These are phyloP conservation scores for Phylloporus scabripes DNA, from an alignment of 768 basidiomycete genomes.

Conservation along the genomic window DNA sequence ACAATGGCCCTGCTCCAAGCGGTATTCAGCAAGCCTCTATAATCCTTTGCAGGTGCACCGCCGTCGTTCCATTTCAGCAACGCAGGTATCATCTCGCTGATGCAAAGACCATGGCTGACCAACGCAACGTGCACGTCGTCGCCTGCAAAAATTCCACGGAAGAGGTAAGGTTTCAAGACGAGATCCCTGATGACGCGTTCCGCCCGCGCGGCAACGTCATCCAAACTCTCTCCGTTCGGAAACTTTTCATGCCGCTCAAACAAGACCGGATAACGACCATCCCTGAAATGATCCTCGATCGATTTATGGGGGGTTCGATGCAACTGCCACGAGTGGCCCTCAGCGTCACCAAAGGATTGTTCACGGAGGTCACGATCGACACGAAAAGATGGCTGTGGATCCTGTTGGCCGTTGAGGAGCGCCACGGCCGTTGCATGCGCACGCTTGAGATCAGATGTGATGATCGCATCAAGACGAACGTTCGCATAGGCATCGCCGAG, in stretches of 20 bases:
- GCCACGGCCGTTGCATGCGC: constrained; percentile 57
- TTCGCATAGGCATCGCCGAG: constrained; percentile 49
- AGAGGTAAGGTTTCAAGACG: constrained; percentile 48
- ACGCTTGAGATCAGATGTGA: constrained; percentile 64
- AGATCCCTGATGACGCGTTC: constrained; percentile 44
- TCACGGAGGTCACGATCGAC: constrained; percentile 55
- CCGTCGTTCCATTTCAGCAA: constrained; percentile 41
- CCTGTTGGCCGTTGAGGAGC: constrained; percentile 43
- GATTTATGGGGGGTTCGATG: constrained; percentile 25
- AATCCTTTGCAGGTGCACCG: constrained; percentile 24
- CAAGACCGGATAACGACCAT: constrained; percentile 49
- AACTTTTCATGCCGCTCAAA: constrained; percentile 47
- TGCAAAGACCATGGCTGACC: constrained; percentile 73
- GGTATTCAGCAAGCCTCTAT: constrained; percentile 58
- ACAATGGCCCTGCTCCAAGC: constrained; percentile 60
- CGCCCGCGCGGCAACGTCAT: constrained; percentile 58
- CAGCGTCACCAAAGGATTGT: constrained; percentile 64
- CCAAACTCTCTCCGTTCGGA: constrained; percentile 63
- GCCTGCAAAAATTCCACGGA: constrained; percentile 36
- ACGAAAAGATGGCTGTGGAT: constrained; percentile 42
- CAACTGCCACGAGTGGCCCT: constrained; percentile 49
- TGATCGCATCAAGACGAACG: constrained; percentile 48
- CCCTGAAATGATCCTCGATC: constrained; percentile 44
- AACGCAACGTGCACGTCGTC: constrained; percentile 52
- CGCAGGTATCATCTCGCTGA: constrained; percentile 53